Conservation (phyloP, 345 rosid genomes). For the Orychophragmus violaceus region DNA sequence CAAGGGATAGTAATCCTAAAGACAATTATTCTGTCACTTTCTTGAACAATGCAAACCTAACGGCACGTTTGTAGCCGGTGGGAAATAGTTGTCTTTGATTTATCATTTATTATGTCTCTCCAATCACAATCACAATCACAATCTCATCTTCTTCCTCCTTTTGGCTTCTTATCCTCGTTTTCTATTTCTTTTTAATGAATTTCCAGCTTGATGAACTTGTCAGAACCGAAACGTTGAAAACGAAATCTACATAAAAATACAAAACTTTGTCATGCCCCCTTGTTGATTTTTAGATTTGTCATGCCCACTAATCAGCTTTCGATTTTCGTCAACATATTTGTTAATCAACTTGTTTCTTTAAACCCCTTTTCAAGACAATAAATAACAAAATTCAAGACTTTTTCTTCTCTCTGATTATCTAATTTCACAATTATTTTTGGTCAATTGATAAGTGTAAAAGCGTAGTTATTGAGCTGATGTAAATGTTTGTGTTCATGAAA, state of each 20-base stretch:
- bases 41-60: slow-evolving; percentile 22
- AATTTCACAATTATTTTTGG: neutral
- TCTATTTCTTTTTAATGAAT: neutral
- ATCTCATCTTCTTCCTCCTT: slow-evolving; percentile 3
- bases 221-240: slow-evolving; percentile 26
- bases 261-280: slow-evolving; percentile 2
- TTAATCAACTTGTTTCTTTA: neutral
- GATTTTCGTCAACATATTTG: slow-evolving; percentile 22
- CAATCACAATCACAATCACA: slow-evolving; percentile 1
- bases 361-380: neutral
- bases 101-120: neutral
- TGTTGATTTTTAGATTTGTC: slow-evolving; percentile 8
- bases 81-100: slow-evolving; percentile 20
- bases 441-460: slow-evolving; percentile 10
- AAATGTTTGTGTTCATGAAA: neutral
- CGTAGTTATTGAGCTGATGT: slow-evolving; percentile 6
- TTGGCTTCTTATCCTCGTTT: slow-evolving; percentile 21
- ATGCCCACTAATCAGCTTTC: slow-evolving; percentile 17
- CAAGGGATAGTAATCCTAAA: neutral
- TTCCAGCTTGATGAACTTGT: slow-evolving; percentile 30
- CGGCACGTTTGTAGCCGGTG: slow-evolving; percentile 29
- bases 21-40: slow-evolving; percentile 22
- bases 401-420: neutral
- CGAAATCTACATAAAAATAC: neutral
- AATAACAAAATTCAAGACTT: slow-evolving; percentile 1